A percentile compares a stretch with the other conserved stretches of the same genome.
Evolutionary conservation across 345 rosid genomes (phyloP).

Genomic region (Bruguiera gymnorhiza): DNA sequence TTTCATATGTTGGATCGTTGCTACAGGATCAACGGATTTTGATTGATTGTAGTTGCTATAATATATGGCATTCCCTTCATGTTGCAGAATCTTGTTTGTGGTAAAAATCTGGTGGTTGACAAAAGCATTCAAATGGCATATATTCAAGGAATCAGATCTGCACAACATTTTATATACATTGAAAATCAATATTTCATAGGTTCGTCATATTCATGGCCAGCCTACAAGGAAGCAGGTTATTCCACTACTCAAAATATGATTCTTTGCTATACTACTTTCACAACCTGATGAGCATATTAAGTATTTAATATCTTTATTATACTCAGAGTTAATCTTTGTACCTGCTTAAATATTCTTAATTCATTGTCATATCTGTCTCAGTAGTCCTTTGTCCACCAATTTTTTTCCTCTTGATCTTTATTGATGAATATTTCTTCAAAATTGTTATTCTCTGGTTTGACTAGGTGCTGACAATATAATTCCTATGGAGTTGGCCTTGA

Average conservation of each 20-base stretch:
- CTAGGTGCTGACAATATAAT: conserved; percentile 84
- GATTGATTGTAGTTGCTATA: neutral
- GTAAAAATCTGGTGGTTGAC: conserved; percentile 78
- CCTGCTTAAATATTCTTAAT: neutral
- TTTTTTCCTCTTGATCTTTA: neutral
- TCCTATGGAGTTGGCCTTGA: conserved; percentile 86
- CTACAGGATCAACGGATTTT: neutral
- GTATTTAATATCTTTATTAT: no score
- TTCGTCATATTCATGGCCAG: conserved; percentile 81
- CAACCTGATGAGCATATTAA: neutral
- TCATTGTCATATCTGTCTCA: neutral
- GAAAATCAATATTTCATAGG: conserved; percentile 93
- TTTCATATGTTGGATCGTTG: neutral
- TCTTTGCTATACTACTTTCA: neutral
- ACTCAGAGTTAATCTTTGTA: no score
- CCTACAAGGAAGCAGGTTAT: conserved; percentile 74
- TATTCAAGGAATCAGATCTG: conserved; percentile 82
- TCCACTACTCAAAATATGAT: conserved; percentile 1
- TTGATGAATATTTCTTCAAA: neutral
- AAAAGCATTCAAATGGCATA: conserved; percentile 90
- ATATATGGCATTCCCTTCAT: neutral
- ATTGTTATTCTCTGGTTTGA: conserved; percentile 2
- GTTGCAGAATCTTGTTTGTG: conserved; percentile 80
- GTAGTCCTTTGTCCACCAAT: neutral
- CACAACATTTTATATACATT: conserved; percentile 76